A percentile compares a stretch with the other conserved stretches of the same genome.
These are phyloP conservation scores for Hirsutella rhossiliensis DNA, from an alignment of 2,329 filamentous ascomycete genomes.

Conservation along the genomic window DNA sequence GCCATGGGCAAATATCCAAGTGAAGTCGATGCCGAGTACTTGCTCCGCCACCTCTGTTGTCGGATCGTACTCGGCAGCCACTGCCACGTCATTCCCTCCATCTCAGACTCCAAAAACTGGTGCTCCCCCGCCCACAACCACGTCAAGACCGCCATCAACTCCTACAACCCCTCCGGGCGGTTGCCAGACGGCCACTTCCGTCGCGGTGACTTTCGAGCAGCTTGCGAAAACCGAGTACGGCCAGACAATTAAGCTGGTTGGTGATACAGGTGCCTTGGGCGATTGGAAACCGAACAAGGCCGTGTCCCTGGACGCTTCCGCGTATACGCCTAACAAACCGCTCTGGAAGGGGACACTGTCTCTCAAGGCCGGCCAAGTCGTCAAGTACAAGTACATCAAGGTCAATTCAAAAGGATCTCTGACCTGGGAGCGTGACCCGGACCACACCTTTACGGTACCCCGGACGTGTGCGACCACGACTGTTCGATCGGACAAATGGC, in stretches of 20 bases:
- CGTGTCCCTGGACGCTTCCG: slow-evolving; percentile 41
- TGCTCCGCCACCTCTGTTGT: slow-evolving; percentile 34
- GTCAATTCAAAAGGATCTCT: slow-evolving; percentile 40
- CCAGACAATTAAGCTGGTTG: slow-evolving; percentile 53
- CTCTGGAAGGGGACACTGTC: slow-evolving; percentile 48
- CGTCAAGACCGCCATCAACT: slow-evolving; percentile 3
- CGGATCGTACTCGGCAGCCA: slow-evolving; percentile 39
- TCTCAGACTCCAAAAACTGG: slow-evolving; percentile 31
- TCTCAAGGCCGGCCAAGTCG: slow-evolving; percentile 39
- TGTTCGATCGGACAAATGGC: slow-evolving; percentile 17
- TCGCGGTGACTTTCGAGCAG: slow-evolving; percentile 52
- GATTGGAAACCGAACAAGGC: slow-evolving; percentile 46
- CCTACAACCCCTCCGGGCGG: slow-evolving; percentile 14
- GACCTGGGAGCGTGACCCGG: slow-evolving; percentile 52
- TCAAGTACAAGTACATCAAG: slow-evolving; percentile 61
- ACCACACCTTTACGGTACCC: slow-evolving; percentile 25
- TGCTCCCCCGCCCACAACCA: slow-evolving; percentile 16
- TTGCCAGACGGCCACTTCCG: slow-evolving; percentile 28
- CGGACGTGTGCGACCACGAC: slow-evolving; percentile 16
- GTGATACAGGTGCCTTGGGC: slow-evolving; percentile 46
- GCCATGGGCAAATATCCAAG: slow-evolving; percentile 39
- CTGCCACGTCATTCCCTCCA: slow-evolving; percentile 35
- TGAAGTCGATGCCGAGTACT: slow-evolving; percentile 32
- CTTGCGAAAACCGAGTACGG: slow-evolving; percentile 44
- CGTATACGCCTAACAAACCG: slow-evolving; percentile 47